Evolutionary conservation across 2,329 filamentous ascomycete species (phyloP), one percentile per base, ranked within the genome.

Genomic region (Didymella exigua): DNA sequence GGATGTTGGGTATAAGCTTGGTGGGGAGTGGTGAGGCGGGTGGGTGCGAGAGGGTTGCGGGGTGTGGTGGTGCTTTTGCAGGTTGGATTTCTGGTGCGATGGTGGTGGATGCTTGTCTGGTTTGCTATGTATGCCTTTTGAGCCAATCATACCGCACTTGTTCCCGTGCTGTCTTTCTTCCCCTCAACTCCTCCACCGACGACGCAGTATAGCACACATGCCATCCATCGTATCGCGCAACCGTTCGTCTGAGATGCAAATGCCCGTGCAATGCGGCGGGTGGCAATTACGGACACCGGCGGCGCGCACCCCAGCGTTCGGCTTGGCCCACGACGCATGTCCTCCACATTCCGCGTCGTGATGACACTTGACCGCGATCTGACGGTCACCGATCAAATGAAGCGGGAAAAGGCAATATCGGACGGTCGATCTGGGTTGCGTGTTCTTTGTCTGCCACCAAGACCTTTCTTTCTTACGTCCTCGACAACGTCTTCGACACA

Each of bases 1-100:
- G 63, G 74, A 80, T 55, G 68, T 84, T 45, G 75, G 75, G 27
- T 84, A 83, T 61, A 76, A 79, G 27, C 70, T 86, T 52, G 83
- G 84, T 10, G 83, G 83, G 11, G 83, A 86, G 66, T 82, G 75
- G 66, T 81, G 51, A 67, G 29, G 21, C 6, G 19, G n/a, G n/a
- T n/a, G n/a, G n/a, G n/a, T n/a, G n/a, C n/a, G n/a, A n/a, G n/a
- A n/a, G n/a, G n/a, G n/a, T n/a, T n/a, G n/a, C n/a, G n/a, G n/a
- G n/a, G n/a, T n/a, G n/a, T n/a, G n/a, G n/a, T n/a, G n/a, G n/a
- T n/a, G n/a, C n/a, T 27, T 10, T 27, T 27, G 26, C 5, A 27
- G 10, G 10, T 27, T 27, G 26, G 26, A 27, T 10, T 27, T 27
- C 26, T 5, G 10, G n/a, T n/a, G n/a, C n/a, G n/a, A n/a, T n/a